Evolutionary conservation across 2,329 filamentous ascomycete species (phyloP), one percentile per base, ranked within the genome.

Genomic region (Volutella citrinella): DNA sequence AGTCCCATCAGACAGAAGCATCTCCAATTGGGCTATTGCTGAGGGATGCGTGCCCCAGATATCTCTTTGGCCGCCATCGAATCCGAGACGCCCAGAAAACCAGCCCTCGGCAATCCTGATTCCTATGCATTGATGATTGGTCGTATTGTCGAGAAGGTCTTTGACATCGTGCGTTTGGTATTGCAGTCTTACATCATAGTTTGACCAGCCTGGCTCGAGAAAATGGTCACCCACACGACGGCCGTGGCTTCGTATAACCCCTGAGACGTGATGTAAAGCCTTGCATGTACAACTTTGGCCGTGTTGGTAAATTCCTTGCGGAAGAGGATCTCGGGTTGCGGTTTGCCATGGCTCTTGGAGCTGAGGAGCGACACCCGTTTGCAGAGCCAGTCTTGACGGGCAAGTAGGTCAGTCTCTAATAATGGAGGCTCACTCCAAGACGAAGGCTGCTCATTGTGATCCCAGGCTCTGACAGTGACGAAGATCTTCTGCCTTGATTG

Each of bases 131-230:
- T n/a, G n/a, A n/a, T n/a, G n/a, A 25, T 49, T 48, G 38, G 66
- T 27, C 4, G 45, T 50, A 2, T 37, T 14, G 1, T 45, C 48
- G 0, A 76, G 37, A 0, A 66, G 46, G 1, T 54, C 38, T 1
- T 60, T 64, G 3, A 77, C 65, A 43, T 78, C 72, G 36, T 68
- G 72, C 0, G 66, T 69, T 38, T 76, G 64, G 36, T 77, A 78
- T 1, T 63, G 54, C 10, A 69, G 57, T 5, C 71, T 59, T 24
- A 67, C 54, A 0, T 64, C 53, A 39, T 77, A 78, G 8, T 61
- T 62, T 21, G 66, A 65, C 69, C 70, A 77, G 0, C 72, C 70
- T 0, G 72, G 72, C 19, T 70, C 65, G 24, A 74, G 57, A 11
- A 64, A 58, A 5, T 56, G 40, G 16, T 63, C 58, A 0, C 61